Conservation (phyloP, 2,329 filamentous ascomycete species). For the Fusarium sororula region DNA sequence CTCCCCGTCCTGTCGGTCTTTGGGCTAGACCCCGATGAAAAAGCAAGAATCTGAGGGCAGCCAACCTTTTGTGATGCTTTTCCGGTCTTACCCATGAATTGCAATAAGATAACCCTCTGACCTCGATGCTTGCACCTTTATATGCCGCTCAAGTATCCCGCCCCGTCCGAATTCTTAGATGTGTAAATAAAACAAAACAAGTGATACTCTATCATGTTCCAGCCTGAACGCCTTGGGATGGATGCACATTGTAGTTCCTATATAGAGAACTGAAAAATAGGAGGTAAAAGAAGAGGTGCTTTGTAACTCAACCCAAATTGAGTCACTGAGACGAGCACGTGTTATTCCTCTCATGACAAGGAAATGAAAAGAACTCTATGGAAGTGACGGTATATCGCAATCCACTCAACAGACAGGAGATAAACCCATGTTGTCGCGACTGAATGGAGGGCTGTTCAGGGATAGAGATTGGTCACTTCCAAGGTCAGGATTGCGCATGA, state of each 20-base stretch:
- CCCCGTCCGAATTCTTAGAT: constrained; percentile 37
- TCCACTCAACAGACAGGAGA: neutral
- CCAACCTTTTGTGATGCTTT: constrained; percentile 21
- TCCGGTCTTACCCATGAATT: constrained; percentile 22
- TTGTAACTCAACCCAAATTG: neutral
- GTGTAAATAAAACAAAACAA: constrained; percentile 16
- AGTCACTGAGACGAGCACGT: constrained; percentile 1
- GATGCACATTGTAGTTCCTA: constrained; percentile 37
- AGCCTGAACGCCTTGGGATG: constrained; percentile 46
- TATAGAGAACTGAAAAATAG: constrained; percentile 30
- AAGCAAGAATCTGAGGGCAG: constrained; percentile 26
- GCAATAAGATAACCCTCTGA: constrained; percentile 15
- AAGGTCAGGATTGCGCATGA: neutral
- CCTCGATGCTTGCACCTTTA: constrained; percentile 35
- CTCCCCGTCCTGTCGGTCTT: constrained; percentile 6
- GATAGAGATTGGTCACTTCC: neutral
- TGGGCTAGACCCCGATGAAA: constrained; percentile 18
- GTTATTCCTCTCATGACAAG: constrained; percentile 24
- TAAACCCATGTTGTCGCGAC: neutral
- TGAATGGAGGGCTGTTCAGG: neutral
- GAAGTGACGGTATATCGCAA: neutral
- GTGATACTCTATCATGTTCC: constrained; percentile 45
- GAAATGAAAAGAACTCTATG: neutral
- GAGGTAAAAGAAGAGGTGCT: constrained; percentile 9
- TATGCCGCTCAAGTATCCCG: constrained; percentile 32